Conservation (phyloP, 129 eudicot genomes). For the Arctium minus region DNA sequence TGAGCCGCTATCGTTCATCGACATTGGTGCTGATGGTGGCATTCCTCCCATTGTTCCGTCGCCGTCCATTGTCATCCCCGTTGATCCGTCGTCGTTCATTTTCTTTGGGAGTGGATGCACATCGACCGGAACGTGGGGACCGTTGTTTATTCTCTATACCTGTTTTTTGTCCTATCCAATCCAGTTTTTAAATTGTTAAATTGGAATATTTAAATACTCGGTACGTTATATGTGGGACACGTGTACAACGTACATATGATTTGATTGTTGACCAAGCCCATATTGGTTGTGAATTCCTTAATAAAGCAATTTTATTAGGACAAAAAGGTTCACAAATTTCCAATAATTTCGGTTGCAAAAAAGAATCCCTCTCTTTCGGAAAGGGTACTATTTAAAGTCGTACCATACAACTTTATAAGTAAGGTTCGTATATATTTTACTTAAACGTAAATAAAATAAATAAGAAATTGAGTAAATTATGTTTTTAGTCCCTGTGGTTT, state of each 20-base stretch:
- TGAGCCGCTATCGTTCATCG: conserved; percentile 3
- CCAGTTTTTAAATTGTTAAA: neutral
- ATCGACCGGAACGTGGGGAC: conserved; percentile 24
- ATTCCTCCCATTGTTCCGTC: conserved; percentile 21
- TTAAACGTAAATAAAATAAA: no score
- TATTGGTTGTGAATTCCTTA: conserved; percentile 15
- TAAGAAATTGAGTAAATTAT: no score
- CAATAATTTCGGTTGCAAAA: neutral
- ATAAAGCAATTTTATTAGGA: conserved; percentile 7
- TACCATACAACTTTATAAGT: no score
- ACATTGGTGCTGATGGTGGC: conserved; percentile 16
- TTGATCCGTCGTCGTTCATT: conserved; percentile 13
- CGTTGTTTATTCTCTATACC: conserved; percentile 14
- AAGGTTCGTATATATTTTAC: neutral
- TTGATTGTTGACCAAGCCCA: conserved; percentile 1
- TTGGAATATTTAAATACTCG: conserved; percentile 7
- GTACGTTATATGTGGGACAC: neutral
- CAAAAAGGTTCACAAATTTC: conserved; percentile 11
- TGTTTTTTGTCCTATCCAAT: neutral
- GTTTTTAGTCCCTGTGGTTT: no score
- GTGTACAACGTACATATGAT: neutral
- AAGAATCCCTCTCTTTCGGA: neutral
- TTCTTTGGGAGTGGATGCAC: conserved; percentile 22
- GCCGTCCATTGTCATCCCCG: conserved; percentile 22
- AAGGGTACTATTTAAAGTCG: neutral